Evolutionary conservation across 768 basidiomycete genomes (phyloP), one percentile per base, ranked within the genome.

Genomic region (Kwoniella heveanensis): DNA sequence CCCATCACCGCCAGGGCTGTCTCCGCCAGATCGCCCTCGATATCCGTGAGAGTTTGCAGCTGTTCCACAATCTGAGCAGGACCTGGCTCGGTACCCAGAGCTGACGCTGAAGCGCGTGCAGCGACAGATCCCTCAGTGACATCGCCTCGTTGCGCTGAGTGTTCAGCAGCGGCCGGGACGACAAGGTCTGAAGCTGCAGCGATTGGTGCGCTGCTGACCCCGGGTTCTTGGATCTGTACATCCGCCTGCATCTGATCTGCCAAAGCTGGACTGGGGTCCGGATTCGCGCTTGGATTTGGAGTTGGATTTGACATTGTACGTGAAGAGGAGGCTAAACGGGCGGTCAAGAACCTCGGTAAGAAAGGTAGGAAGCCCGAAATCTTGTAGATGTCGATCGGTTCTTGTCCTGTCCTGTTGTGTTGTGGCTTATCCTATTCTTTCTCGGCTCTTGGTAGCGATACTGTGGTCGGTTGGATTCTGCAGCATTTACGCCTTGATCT

Each of bases 11-110:
- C 68, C 7, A 70, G 25, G 49, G 71, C 71, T 22, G 71, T 65
- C 27, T 76, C 68, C 48, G 74, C 74, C 3, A 76, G 63, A 56
- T 73, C 74, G 22, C 52, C 64, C 54, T 76, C 74, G 59, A 76
- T 71, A 53, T 76, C 68, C 57, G 65, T 71, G 22, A 76, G 68
- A 22, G 54, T 59, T 57, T 76, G 65, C 64, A 76, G 50, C 57
- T 70, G 64, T 30, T 69, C 46, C 49, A 74, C 58, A 36, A 71
- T 71, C 29, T 44, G 60, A 4, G 52, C 25, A 30, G 69, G 59
- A 44, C 62, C 62, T 58, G 39, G 19, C 13, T 36, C 32, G 13
- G 32, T 7, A 36, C 32, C 32, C 32, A 13, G 13, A n/a, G n/a
- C n/a, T n/a, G n/a, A n/a, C n/a, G n/a, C n/a, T n/a, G n/a, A n/a